Evolutionary conservation across 2,329 filamentous ascomycete genomes (phyloP).

Genomic region (Grosmannia clavigera): DNA sequence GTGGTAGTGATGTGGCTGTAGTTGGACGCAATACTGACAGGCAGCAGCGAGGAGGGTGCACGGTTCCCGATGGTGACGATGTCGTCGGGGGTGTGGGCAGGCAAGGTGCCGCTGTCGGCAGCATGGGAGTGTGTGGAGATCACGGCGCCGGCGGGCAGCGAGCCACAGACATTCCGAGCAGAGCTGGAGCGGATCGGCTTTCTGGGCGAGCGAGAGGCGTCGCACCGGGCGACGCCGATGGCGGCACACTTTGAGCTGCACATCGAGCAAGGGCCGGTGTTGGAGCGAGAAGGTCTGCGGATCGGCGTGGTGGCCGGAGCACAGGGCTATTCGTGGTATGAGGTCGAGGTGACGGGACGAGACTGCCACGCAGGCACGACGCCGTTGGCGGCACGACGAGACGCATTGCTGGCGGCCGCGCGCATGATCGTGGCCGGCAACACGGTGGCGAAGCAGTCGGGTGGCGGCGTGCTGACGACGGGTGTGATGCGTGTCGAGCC

Average conservation of each 20-base stretch:
- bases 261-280: constrained; percentile 70
- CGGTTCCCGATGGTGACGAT: constrained; percentile 66
- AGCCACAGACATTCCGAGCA: constrained; percentile 47
- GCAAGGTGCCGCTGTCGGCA: constrained; percentile 42
- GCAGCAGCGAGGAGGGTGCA: constrained; percentile 60
- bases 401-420: constrained; percentile 20
- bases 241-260: constrained; percentile 74
- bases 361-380: constrained; percentile 69
- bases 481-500: constrained; percentile 15
- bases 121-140: constrained; percentile 54
- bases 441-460: constrained; percentile 12
- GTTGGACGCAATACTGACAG: neutral
- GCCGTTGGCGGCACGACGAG: constrained; percentile 25
- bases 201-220: constrained; percentile 45
- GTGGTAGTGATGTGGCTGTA: neutral
- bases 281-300: constrained; percentile 50
- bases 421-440: constrained; percentile 22
- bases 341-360: constrained; percentile 49
- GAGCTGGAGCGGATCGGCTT: constrained; percentile 64
- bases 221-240: constrained; percentile 48
- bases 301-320: constrained; percentile 62
- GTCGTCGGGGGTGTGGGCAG: constrained; percentile 66
- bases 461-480: constrained; percentile 17
- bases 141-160: constrained; percentile 21
- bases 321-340: constrained; percentile 65